Evolutionary conservation across 2,329 filamentous ascomycete genomes (phyloP), one percentile per base, ranked within the genome.

Genomic region (Fusarium sp.): DNA sequence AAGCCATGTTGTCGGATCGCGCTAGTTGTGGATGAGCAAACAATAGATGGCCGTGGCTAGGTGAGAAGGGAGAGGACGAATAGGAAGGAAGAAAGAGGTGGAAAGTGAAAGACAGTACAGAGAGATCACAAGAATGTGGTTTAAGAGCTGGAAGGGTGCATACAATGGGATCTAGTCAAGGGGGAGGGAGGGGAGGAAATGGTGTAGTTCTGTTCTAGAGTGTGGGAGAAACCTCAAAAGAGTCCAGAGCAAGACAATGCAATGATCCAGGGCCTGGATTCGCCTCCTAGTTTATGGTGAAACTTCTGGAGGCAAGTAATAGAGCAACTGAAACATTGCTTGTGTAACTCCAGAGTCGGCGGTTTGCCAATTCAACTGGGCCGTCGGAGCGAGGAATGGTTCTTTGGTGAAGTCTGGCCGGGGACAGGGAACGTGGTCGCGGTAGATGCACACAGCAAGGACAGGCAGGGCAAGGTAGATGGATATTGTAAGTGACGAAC

Each of bases 251-350:
- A 49, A 41, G 45, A 48, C 53, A 50, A 47, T 47, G 52, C 53
- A 61, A 25, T 17, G 38, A 25, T 35, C 44, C 61, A 42, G 38
- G 29, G 37, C 17, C 43, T 49, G 46, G 43, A 33, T 49, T 55
- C 49, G 59, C 62, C 63, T 62, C 38, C 41, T 17, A 43, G 49
- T 59, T 59, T 71, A 66, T 66, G 63, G 58, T 60, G 58, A 71
- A 70, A 44, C 56, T 68, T 63, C 57, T 66, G 59, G 54, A 51
- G 62, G 44, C 54, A 63, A 42, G 45, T 59, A 37, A 57, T 57
- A 44, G 61, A 65, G 60, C 62, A 64, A 72, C 67, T 72, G 73
- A 75, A 74, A 76, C 75, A 76, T 25, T 69, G 67, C 52, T 68
- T 57, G 74, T 75, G 73, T 71, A 69, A 76, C 75, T 60, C 47